Evolutionary conservation across 805 yeast species (phyloP), one percentile per base, ranked within the genome.

Genomic region (Wickerhamomyces hampshirensis): DNA sequence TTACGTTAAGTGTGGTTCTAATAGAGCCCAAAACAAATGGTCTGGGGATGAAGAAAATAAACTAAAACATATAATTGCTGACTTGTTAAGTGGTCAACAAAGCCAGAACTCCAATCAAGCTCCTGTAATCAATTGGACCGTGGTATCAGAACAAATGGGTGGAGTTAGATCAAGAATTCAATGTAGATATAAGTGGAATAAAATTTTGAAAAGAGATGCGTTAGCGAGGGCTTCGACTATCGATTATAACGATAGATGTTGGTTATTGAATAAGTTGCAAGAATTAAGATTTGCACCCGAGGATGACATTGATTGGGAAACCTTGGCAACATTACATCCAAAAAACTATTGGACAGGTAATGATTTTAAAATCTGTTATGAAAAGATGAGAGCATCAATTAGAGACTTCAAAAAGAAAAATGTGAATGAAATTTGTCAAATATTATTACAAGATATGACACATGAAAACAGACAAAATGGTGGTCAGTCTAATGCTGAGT

Each of bases 161-260:
- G 96, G 96, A 3, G 68, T 77, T 2, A 72, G 98, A 43, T 84
- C 95, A 2, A 71, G 98, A 48, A 89, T 91, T 46, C 98, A 91
- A 61, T 89, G 97, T 58, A 75, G 98, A 40, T 91, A 91, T 61
- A 91, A 91, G 57, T 91, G 97, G 96, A 83, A 83, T 54, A 91
- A 89, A 60, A 53, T 88, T 5, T 60, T 79, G 35, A 80, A 77
- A 50, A 66, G 83, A 40, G 82, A 80, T 43, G 72, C 75, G 1
- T 47, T 60, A 13, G 57, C 55, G 11, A 62, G 72, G 38, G 66
- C 69, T 10, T 64, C 66, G 33, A 59, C 60, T 10, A 71, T 76
- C 53, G 62, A 62, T 18, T 50, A 56, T 11, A 62, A 60, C n/a
- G 80, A 77, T 30, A 66, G 70, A 40, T 53, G 67, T 28, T 73